Conservation (phyloP, 1,284 basidiomycete genomes). For the Amylostereum areolatum region DNA sequence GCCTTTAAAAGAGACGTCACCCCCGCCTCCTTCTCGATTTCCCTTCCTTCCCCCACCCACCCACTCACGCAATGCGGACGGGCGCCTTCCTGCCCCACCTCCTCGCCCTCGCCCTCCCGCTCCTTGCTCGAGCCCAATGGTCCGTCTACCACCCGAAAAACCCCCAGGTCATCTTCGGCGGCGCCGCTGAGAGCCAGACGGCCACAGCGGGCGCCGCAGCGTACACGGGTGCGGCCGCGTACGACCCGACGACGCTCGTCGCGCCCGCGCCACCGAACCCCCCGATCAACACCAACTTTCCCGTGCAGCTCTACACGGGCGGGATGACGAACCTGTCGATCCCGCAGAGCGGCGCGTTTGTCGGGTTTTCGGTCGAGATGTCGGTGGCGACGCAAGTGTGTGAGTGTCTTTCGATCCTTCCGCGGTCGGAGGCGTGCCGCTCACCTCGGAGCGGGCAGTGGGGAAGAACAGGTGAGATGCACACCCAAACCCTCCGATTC, state of each 20-base stretch:
- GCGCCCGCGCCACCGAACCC: constrained; percentile 37
- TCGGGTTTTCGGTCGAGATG: constrained; percentile 45
- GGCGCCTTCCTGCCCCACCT: not conserved
- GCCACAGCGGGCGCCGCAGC: constrained; percentile 21
- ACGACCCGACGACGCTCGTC: constrained; percentile 34
- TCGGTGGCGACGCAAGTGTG: constrained; percentile 34
- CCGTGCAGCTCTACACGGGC: constrained; percentile 32
- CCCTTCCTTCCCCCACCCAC: no score
- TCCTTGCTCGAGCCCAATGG: constrained; percentile 8
- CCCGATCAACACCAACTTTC: constrained; percentile 32
- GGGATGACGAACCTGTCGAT: constrained; percentile 26
- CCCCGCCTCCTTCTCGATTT: no score
- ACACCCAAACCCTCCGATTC: not conserved
- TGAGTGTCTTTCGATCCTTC: constrained; percentile 16
- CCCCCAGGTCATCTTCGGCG: constrained; percentile 12
- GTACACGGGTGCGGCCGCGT: constrained; percentile 37
- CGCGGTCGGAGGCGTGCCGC: not conserved
- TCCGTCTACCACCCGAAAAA: constrained; percentile 11
- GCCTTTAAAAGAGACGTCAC: no score
- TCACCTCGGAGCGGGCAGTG: constrained; percentile 8
- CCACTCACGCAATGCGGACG: no score
- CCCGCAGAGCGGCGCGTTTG: constrained; percentile 29
- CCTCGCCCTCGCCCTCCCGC: constrained; percentile 4
- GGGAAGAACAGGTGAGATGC: constrained; percentile 16
- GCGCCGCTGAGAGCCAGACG: not conserved